phyloP scores from a whole-genome alignment of 2,329 filamentous ascomycete species.

The Botryotinia narcissicola region DNA sequence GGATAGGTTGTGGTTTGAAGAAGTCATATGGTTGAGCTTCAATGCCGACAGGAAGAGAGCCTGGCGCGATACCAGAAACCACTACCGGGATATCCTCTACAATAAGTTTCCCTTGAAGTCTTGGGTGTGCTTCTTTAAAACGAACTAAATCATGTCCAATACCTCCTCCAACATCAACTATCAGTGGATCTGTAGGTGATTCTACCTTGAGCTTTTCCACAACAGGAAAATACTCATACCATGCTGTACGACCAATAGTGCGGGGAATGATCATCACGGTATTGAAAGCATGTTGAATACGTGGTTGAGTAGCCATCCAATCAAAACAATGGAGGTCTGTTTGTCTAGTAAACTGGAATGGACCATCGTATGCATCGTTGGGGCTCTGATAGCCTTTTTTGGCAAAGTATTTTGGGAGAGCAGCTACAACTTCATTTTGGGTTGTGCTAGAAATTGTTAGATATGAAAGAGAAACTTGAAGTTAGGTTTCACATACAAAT shows the following conservation, averaged over 20 bases:
- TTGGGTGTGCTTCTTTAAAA: background rate
- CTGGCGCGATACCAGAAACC: background rate
- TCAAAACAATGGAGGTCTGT: constrained; percentile 25
- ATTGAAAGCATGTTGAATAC: constrained; percentile 24
- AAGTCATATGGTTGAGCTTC: constrained; percentile 9
- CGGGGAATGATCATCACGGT: constrained; percentile 23
- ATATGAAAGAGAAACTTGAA: background rate
- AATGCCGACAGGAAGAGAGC: background rate
- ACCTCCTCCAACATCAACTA: constrained; percentile 23
- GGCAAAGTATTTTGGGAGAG: constrained; percentile 22
- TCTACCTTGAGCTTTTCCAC: constrained; percentile 12
- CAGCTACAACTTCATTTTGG: constrained; percentile 19
- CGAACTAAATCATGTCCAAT: constrained; percentile 12
- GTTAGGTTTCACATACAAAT: background rate
- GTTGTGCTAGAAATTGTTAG: constrained; percentile 5
- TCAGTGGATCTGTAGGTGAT: constrained; percentile 5
- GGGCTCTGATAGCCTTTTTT: constrained; percentile 22
- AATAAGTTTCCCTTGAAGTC: constrained; percentile 4
- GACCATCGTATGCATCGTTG: constrained; percentile 22
- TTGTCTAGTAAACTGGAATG: constrained; percentile 23
- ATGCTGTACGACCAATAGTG: background rate
- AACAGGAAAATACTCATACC: constrained; percentile 22
- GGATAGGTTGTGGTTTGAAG: background rate
- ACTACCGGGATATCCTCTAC: constrained; percentile 14
- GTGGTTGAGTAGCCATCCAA: constrained; percentile 22